phyloP scores from a whole-genome alignment of 176 grass and related monocot species.

The Phragmites australis region DNA sequence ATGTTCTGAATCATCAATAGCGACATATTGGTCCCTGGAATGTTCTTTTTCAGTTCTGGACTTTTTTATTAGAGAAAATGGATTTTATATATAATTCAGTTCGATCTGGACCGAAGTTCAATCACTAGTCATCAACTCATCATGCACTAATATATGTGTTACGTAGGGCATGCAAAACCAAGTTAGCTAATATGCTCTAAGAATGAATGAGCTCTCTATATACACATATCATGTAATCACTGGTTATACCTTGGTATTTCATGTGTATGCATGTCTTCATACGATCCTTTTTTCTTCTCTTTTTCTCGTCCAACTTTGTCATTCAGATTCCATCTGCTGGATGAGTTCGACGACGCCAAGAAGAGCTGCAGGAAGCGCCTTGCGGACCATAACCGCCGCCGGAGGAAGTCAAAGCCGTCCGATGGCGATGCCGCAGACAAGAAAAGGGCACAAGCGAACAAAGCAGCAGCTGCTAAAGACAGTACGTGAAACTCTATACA shows the following conservation, averaged over 20 bases:
- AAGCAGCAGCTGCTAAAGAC: slow-evolving; percentile 47
- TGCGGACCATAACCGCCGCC: slow-evolving; percentile 85
- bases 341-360: slow-evolving; percentile 92
- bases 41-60: slow-evolving; percentile 34
- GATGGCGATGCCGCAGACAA: slow-evolving; percentile 48
- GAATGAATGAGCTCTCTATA: not conserved
- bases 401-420: slow-evolving; percentile 80
- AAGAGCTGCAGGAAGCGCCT: slow-evolving; percentile 95
- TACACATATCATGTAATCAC: not conserved
- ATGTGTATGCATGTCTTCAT: slow-evolving; percentile 45
- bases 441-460: slow-evolving; percentile 45
- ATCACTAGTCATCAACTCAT: not conserved
- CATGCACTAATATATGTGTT: slow-evolving; percentile 3
- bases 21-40: slow-evolving; percentile 50
- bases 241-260: slow-evolving; percentile 44
- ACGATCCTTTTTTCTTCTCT: not conserved
- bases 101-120: slow-evolving; percentile 24
- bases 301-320: not conserved
- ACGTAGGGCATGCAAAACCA: not conserved
- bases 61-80: not conserved
- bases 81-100: not conserved
- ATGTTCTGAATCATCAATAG: slow-evolving; percentile 39
- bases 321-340: slow-evolving; percentile 83
- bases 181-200: slow-evolving; percentile 1
- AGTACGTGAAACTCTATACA: slow-evolving; percentile 40